These are phyloP conservation scores for Verbena officinalis DNA, from an alignment of 257 asterid species.

Conservation along the genomic window DNA sequence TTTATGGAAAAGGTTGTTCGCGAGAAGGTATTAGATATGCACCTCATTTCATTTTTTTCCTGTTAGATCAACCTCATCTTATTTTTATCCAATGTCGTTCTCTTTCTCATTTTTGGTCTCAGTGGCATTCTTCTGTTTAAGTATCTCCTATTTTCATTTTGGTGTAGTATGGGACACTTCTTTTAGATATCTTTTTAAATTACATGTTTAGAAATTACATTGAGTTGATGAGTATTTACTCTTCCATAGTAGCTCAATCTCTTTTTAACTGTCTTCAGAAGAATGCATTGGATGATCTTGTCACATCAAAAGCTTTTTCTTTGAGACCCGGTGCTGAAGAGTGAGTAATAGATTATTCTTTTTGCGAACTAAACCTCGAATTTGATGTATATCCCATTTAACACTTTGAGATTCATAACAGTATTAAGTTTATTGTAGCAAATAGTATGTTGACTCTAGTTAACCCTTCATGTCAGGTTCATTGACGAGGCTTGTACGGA, in stretches of 20 bases:
- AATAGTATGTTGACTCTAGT: background rate
- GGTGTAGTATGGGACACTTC: background rate
- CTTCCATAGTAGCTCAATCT: conserved; percentile 31
- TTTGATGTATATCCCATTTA: conserved; percentile 7
- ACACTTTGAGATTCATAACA: conserved; percentile 23
- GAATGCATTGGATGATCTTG: conserved; percentile 83
- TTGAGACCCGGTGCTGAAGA: conserved; percentile 85
- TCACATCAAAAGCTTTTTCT: conserved; percentile 62
- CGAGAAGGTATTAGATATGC: conserved; percentile 60
- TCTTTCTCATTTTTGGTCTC: background rate
- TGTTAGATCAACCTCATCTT: background rate
- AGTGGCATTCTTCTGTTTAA: conserved; percentile 12
- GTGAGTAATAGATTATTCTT: conserved; percentile 53
- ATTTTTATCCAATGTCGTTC: background rate
- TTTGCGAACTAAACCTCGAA: conserved; percentile 14
- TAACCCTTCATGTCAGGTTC: conserved; percentile 55
- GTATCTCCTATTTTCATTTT: background rate
- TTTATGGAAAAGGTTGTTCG: conserved; percentile 76
- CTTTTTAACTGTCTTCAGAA: conserved; percentile 64
- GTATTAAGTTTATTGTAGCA: background rate
- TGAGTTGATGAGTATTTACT: conserved; percentile 18
- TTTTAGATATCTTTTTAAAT: background rate
- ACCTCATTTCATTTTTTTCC: background rate
- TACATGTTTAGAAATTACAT: too few species aligned
- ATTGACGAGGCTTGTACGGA: conserved; percentile 68